These are phyloP conservation scores for Amaranthus tricolor DNA, from an alignment of 179 eudicot species.

Conservation along the genomic window DNA sequence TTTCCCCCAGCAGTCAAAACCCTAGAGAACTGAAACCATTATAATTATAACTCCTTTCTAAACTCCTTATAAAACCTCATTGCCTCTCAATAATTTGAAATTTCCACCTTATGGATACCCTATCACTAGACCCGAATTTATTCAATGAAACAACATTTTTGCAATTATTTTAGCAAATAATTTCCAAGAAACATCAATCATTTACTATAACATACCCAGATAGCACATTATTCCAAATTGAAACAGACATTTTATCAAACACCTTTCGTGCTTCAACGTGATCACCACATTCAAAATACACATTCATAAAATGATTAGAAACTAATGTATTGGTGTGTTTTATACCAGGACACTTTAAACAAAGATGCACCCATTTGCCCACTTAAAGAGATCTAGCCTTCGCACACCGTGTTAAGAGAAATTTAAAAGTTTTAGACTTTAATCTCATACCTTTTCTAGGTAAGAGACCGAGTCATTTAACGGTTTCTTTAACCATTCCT, in stretches of 20 bases:
- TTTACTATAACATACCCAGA: slow-evolving; percentile 69
- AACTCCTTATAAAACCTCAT: slow-evolving; percentile 7
- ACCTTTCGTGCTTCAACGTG: slow-evolving; percentile 49
- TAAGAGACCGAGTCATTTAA: slow-evolving; percentile 34
- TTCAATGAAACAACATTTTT: slow-evolving; percentile 72
- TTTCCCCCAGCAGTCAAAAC: no score
- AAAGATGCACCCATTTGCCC: slow-evolving; percentile 73
- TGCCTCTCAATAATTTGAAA: neutral
- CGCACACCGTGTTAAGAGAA: slow-evolving; percentile 49
- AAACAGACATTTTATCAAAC: slow-evolving; percentile 79
- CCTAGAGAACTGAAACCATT: no score
- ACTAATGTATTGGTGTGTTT: slow-evolving; percentile 52
- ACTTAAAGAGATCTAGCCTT: slow-evolving; percentile 41
- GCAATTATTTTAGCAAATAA: slow-evolving; percentile 58
- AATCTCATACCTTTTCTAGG: slow-evolving; percentile 55
- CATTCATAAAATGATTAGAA: slow-evolving; percentile 53
- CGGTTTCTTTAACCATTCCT: slow-evolving; percentile 52
- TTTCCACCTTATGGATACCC: slow-evolving; percentile 53
- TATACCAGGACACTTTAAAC: slow-evolving; percentile 54
- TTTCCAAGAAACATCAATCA: slow-evolving; percentile 50
- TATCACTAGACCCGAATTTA: slow-evolving; percentile 45
- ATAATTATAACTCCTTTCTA: no score
- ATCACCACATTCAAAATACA: slow-evolving; percentile 65
- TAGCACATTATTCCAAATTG: slow-evolving; percentile 67
- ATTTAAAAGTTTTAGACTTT: slow-evolving; percentile 39